Percentiles rank a stretch among this genome's conserved stretches.
These are phyloP conservation scores for Cyberlindnera euphorbiiphila DNA, from an alignment of 805 yeast genomes.

Conservation along the genomic window DNA sequence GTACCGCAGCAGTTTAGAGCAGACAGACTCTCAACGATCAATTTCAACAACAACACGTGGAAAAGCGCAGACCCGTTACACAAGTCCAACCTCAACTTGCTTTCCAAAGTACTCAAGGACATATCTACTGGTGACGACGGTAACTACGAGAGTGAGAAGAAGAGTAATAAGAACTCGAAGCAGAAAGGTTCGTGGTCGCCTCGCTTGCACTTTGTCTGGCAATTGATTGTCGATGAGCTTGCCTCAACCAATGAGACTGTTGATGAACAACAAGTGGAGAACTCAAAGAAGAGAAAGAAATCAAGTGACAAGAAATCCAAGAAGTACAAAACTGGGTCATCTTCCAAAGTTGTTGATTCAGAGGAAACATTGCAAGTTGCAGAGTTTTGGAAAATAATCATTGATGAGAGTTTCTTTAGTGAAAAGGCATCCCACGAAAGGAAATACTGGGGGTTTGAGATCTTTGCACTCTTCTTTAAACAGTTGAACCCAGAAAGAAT, in stretches of 20 bases:
- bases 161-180: conserved; percentile 31
- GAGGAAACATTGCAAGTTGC: conserved; percentile 36
- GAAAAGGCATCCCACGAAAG: conserved; percentile 79
- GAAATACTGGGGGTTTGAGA: conserved; percentile 80
- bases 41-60: conserved; percentile 44
- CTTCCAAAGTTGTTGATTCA: conserved; percentile 18
- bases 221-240: conserved; percentile 44
- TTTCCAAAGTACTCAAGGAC: conserved; percentile 65
- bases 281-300: conserved; percentile 40
- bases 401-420: conserved; percentile 79
- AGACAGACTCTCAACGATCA: conserved; percentile 3
- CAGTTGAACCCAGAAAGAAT: conserved; percentile 24
- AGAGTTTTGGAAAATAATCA: conserved; percentile 76
- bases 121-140: conserved; percentile 35
- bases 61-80: conserved; percentile 67
- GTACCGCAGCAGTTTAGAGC: conserved; percentile 34
- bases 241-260: conserved; percentile 19
- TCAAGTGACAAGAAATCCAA: conserved; percentile 29
- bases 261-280: conserved; percentile 20
- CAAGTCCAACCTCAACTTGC: conserved; percentile 57
- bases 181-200: conserved; percentile 74
- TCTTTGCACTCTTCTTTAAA: conserved; percentile 50
- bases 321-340: conserved; percentile 22
- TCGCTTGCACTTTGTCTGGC: conserved; percentile 75
- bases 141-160: conserved; percentile 21